These are phyloP conservation scores for Musa beccarii DNA, from an alignment of 176 grass and related monocot species.

Conservation along the genomic window DNA sequence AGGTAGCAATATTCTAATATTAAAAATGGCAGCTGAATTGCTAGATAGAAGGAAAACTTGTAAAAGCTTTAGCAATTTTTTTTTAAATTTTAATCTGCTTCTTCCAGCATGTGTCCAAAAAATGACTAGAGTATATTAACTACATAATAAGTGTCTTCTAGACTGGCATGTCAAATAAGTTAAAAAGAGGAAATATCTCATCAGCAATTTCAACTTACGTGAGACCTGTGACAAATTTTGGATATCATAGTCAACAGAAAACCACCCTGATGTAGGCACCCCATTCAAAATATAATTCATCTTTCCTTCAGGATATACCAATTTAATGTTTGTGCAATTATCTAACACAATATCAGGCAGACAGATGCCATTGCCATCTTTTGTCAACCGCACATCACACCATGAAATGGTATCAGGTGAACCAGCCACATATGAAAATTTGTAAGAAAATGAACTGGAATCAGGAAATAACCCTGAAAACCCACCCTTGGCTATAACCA, in stretches of 20 bases:
- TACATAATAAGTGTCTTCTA: neutral
- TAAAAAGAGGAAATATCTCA: neutral
- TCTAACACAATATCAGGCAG: conserved; percentile 45
- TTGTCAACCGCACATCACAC: conserved; percentile 66
- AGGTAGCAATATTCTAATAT: neutral
- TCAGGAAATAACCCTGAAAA: conserved; percentile 86
- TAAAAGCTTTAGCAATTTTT: neutral
- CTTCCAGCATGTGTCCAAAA: neutral
- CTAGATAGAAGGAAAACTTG: neutral
- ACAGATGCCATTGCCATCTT: conserved; percentile 60
- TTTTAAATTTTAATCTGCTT: neutral
- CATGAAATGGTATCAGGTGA: conserved; percentile 29
- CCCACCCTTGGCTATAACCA: conserved; percentile 59
- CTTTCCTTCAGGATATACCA: conserved; percentile 8
- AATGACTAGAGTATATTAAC: neutral
- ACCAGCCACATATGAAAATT: conserved; percentile 9
- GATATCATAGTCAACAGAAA: conserved; percentile 45
- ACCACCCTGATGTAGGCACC: conserved; percentile 29
- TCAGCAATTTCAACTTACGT: conserved; percentile 29
- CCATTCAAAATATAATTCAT: conserved; percentile 38
- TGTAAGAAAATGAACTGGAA: conserved; percentile 34
- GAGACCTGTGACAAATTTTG: conserved; percentile 11
- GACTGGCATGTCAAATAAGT: neutral
- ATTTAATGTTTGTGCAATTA: conserved; percentile 39
- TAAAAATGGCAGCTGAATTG: neutral